Conservation (phyloP, 129 eudicot genomes). For the Pulicaria dysenterica region DNA sequence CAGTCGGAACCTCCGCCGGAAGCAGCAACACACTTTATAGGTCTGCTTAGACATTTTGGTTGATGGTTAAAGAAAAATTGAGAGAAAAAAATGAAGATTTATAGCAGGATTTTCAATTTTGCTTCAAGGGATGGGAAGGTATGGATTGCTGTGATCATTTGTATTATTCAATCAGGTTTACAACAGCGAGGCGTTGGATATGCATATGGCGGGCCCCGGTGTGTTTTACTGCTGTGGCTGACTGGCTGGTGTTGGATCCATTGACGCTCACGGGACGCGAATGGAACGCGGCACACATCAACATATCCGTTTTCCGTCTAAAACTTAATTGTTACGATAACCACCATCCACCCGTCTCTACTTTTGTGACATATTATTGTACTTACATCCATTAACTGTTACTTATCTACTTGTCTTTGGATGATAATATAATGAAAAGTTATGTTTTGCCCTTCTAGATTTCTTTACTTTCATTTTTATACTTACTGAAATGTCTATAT, state of each 20-base stretch:
- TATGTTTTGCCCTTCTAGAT: too few relatives aligned
- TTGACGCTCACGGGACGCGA: constrained; percentile 17
- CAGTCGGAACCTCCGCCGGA: constrained; percentile 72
- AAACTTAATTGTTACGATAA: too few relatives aligned
- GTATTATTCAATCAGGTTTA: constrained; percentile 15
- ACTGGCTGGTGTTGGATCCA: constrained; percentile 1
- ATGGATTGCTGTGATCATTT: constrained; percentile 18
- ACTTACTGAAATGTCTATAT: too few relatives aligned
- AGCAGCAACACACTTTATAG: constrained; percentile 76
- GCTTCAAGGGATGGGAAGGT: constrained; percentile 21
- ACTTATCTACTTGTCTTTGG: too few relatives aligned
- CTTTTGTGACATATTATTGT: too few relatives aligned
- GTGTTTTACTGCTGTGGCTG: not conserved
- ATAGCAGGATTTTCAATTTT: constrained; percentile 3
- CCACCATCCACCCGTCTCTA: too few relatives aligned
- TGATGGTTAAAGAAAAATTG: not conserved
- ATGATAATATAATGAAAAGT: too few relatives aligned
- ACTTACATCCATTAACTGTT: too few relatives aligned
- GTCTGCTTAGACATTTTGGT: constrained; percentile 53
- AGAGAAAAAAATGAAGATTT: constrained; percentile 10
- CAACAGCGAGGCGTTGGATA: constrained; percentile 12
- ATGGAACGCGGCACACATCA: constrained; percentile 21
- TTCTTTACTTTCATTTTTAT: too few relatives aligned
- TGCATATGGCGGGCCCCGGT: not conserved
- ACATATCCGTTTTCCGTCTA: too few relatives aligned